These are phyloP conservation scores for Rubia peregrina DNA, from an alignment of 305 asterid genomes.

Conservation along the genomic window DNA sequence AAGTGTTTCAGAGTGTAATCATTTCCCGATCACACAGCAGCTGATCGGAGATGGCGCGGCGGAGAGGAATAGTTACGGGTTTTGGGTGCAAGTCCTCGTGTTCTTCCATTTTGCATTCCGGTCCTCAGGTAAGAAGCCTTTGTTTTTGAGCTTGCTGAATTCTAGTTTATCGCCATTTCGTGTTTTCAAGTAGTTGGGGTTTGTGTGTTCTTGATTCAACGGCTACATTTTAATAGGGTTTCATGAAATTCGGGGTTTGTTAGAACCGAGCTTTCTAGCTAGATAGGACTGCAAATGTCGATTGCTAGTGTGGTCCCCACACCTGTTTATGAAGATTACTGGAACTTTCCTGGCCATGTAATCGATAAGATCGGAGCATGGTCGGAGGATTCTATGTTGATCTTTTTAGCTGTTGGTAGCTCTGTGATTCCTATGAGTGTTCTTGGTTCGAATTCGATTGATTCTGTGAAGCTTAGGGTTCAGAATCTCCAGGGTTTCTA, in stretches of 20 bases:
- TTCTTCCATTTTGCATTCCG: background rate
- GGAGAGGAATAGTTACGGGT: slow-evolving; percentile 14
- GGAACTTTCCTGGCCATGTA: slow-evolving; percentile 42
- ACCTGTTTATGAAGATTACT: slow-evolving; percentile 51
- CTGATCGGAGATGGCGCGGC: slow-evolving; percentile 2
- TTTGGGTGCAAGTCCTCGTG: background rate
- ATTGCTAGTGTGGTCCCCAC: slow-evolving; percentile 63
- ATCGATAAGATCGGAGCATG: slow-evolving; percentile 30
- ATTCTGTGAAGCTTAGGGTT: slow-evolving; percentile 65
- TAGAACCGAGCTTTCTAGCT: slow-evolving; percentile 16
- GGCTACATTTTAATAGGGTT: slow-evolving; percentile 6
- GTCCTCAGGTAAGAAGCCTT: slow-evolving; percentile 23
- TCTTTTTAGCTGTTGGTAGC: slow-evolving; percentile 52
- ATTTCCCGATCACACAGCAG: background rate
- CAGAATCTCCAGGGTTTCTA: slow-evolving; percentile 56
- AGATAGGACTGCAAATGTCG: slow-evolving; percentile 45
- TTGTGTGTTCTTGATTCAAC: background rate
- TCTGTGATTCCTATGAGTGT: slow-evolving; percentile 65
- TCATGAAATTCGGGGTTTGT: background rate
- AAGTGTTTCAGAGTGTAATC: background rate
- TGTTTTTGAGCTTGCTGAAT: background rate
- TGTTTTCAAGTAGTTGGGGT: background rate
- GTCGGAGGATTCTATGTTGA: slow-evolving; percentile 52
- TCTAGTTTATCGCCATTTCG: background rate
- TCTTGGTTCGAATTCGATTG: slow-evolving; percentile 64